Evolutionary conservation across 2,329 filamentous ascomycete genomes (phyloP).

Genomic region (Pseudocercospora vitis): DNA sequence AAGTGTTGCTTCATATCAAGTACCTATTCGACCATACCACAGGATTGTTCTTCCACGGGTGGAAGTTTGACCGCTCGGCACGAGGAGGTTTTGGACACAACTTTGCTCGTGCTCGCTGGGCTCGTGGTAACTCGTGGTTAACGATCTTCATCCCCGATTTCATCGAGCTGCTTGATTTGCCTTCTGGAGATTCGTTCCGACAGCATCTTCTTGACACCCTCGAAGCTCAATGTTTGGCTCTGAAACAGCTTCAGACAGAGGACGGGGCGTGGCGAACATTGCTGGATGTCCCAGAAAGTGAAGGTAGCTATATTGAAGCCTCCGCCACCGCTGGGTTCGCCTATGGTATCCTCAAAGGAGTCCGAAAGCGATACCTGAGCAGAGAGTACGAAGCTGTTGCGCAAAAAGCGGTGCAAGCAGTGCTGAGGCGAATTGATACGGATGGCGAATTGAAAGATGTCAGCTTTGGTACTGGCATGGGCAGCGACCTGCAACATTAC

Average conservation of each 20-base stretch:
- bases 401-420: constrained; percentile 65
- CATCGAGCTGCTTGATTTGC: constrained; percentile 68
- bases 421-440: constrained; percentile 64
- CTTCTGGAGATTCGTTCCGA: constrained; percentile 60
- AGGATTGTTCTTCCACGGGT: constrained; percentile 78
- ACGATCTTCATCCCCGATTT: constrained; percentile 84
- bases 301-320: constrained; percentile 73
- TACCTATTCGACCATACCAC: constrained; percentile 72
- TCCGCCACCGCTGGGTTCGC: constrained; percentile 80
- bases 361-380: constrained; percentile 67
- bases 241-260: constrained; percentile 58
- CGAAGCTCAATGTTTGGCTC: constrained; percentile 66
- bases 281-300: constrained; percentile 63
- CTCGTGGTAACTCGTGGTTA: constrained; percentile 69
- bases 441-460: constrained; percentile 71
- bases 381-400: constrained; percentile 62
- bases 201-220: constrained; percentile 62
- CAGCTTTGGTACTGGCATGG: constrained; percentile 79
- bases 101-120: constrained; percentile 58
- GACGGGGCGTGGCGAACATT: constrained; percentile 72
- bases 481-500: constrained; percentile 70
- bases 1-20: constrained; percentile 75
- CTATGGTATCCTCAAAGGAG: constrained; percentile 74
- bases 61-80: constrained; percentile 67
- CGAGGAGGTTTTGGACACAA: constrained; percentile 56